Evolutionary conservation across 2,329 filamentous ascomycete species (phyloP).

Genomic region (Penicillium sp.): DNA sequence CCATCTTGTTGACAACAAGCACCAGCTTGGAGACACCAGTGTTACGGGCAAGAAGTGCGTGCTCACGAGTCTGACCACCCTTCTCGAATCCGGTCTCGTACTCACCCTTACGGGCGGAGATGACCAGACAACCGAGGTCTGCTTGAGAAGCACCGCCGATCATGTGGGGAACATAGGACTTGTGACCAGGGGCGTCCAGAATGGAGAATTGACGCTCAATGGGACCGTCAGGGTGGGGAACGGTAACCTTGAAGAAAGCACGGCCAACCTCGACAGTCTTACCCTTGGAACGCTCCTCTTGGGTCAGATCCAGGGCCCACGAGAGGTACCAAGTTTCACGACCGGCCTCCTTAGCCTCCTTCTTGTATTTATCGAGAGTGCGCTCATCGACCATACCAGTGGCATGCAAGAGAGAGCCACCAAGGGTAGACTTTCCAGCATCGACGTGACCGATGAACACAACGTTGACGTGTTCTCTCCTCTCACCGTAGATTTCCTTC

Average conservation of each 20-base stretch:
- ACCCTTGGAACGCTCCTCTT: slow-evolving; percentile 92
- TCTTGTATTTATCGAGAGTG: slow-evolving; percentile 97
- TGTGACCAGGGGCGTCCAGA: slow-evolving; percentile 94
- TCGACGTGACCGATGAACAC: slow-evolving; percentile 99
- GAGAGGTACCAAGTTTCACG: slow-evolving; percentile 99
- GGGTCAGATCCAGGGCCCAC: slow-evolving; percentile 96
- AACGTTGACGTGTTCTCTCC: slow-evolving; percentile 76
- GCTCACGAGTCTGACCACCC: slow-evolving; percentile 95
- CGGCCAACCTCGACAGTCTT: slow-evolving; percentile 98
- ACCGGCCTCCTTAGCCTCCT: slow-evolving; percentile 91
- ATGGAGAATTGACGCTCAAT: slow-evolving; percentile 96
- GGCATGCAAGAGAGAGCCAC: slow-evolving; percentile 86
- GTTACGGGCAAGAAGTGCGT: slow-evolving; percentile 96
- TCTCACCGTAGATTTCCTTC: slow-evolving; percentile 93
- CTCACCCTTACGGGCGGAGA: slow-evolving; percentile 94
- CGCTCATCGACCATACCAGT: slow-evolving; percentile 99
- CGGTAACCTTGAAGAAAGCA: slow-evolving; percentile 84
- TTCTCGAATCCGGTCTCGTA: slow-evolving; percentile 98
- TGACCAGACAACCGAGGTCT: slow-evolving; percentile 92
- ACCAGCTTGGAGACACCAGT: slow-evolving; percentile 97
- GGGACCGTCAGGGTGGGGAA: slow-evolving; percentile 38
- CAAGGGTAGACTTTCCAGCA: slow-evolving; percentile 94
- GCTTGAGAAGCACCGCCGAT: slow-evolving; percentile 93
- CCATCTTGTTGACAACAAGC: slow-evolving; percentile 99
- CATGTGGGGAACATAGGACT: slow-evolving; percentile 98